Percentiles rank a stretch among this genome's conserved stretches.
Evolutionary conservation across 768 basidiomycete genomes (phyloP).

Genomic region (Tulasnella calospora): DNA sequence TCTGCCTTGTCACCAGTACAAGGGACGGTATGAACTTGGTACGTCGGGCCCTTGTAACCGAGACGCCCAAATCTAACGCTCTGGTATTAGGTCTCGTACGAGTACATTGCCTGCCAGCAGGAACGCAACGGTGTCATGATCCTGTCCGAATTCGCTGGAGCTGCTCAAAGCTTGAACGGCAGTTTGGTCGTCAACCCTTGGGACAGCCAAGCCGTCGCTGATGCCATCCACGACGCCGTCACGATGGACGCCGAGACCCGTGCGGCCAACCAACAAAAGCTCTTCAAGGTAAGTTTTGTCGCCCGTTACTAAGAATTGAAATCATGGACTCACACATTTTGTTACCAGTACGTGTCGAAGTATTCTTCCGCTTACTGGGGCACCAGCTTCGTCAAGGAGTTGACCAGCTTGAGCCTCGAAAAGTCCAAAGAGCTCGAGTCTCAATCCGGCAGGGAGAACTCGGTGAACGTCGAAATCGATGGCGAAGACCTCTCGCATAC

Average conservation of each 20-base stretch:
- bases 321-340: neutral
- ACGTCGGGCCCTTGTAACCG: slow-evolving; percentile 35
- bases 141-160: slow-evolving; percentile 96
- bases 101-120: slow-evolving; percentile 95
- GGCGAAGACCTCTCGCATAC: slow-evolving; percentile 13
- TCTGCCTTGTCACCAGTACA: slow-evolving; percentile 91
- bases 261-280: slow-evolving; percentile 90
- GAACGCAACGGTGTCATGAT: slow-evolving; percentile 94
- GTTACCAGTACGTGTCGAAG: slow-evolving; percentile 71
- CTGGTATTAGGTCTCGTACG: slow-evolving; percentile 82
- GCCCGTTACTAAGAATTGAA: neutral
- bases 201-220: slow-evolving; percentile 97
- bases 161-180: slow-evolving; percentile 92
- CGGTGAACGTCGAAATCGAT: slow-evolving; percentile 8
- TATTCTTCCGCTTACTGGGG: slow-evolving; percentile 94
- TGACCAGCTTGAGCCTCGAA: slow-evolving; percentile 6
- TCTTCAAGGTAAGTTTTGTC: slow-evolving; percentile 63
- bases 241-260: slow-evolving; percentile 77
- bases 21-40: slow-evolving; percentile 99
- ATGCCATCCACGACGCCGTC: slow-evolving; percentile 94
- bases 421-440: neutral
- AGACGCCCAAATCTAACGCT: neutral
- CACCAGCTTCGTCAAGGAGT: slow-evolving; percentile 62
- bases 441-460: neutral
- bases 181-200: slow-evolving; percentile 97